These are phyloP conservation scores for Penicillium manginii DNA, from an alignment of 495 filamentous ascomycete species.

Conservation along the genomic window DNA sequence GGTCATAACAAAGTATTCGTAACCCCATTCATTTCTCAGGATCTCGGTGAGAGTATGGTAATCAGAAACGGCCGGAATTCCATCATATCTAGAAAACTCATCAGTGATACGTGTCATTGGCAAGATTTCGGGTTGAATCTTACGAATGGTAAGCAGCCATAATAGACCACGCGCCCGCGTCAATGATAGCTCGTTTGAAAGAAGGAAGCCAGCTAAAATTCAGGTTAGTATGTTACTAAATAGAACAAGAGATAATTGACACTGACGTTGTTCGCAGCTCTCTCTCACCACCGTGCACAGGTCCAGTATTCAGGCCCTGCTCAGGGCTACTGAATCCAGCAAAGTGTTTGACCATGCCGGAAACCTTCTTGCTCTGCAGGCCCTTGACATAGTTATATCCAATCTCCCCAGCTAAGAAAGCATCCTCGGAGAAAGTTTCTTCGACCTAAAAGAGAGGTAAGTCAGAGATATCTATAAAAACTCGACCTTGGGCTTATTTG, in stretches of 20 bases:
- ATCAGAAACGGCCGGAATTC: conserved; percentile 64
- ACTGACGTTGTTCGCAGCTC: conserved; percentile 64
- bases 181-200: conserved; percentile 69
- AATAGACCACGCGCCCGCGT: conserved; percentile 64
- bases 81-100: conserved; percentile 53
- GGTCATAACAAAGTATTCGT: conserved; percentile 62
- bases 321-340: conserved; percentile 66
- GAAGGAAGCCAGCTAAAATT: conserved; percentile 58
- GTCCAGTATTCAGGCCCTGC: conserved; percentile 69
- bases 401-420: conserved; percentile 63
- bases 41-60: conserved; percentile 67
- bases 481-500: too few relatives aligned
- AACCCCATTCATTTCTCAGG: conserved; percentile 69
- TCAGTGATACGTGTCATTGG: neutral
- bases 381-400: conserved; percentile 64
- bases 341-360: conserved; percentile 73
- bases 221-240: neutral
- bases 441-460: conserved; percentile 50
- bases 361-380: conserved; percentile 64
- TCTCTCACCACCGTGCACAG: conserved; percentile 69
- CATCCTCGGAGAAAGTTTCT: conserved; percentile 69
- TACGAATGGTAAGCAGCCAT: conserved; percentile 72
- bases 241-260: neutral
- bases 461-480: neutral
- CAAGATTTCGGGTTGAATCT: neutral